These are phyloP conservation scores for Suhomyces anneliseae DNA, from an alignment of 1,139 yeast species.

Conservation along the genomic window DNA sequence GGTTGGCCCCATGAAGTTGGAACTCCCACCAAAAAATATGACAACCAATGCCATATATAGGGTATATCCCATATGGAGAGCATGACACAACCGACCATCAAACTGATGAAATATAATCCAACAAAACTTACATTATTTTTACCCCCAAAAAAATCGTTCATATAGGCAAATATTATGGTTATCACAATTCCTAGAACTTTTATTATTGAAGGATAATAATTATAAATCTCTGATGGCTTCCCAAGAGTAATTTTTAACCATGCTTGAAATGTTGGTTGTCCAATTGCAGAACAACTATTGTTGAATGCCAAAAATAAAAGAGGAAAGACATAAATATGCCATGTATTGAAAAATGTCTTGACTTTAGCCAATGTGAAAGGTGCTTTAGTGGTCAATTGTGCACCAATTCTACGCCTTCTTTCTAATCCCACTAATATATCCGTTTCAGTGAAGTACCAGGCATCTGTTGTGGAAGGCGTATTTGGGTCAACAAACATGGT, in stretches of 20 bases:
- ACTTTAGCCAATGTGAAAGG: constrained; percentile 41
- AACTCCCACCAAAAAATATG: constrained; percentile 16
- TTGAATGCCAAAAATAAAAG: constrained; percentile 17
- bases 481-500: constrained; percentile 43
- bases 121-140: constrained; percentile 14
- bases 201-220: constrained; percentile 47
- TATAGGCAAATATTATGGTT: constrained; percentile 15
- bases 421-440: constrained; percentile 39
- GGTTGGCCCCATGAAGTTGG: constrained; percentile 37
- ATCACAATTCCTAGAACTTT: constrained; percentile 13
- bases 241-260: constrained; percentile 50
- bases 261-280: constrained; percentile 51
- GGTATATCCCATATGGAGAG: constrained; percentile 19
- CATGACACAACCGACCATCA: constrained; percentile 15
- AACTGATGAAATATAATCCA: constrained; percentile 12
- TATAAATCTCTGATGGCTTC: constrained; percentile 42
- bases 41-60: constrained; percentile 16
- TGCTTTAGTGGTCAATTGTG: constrained; percentile 44
- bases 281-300: constrained; percentile 38
- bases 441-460: constrained; percentile 34
- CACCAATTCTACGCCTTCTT: constrained; percentile 46
- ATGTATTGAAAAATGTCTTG: constrained; percentile 43
- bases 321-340: constrained; percentile 40
- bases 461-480: constrained; percentile 42
- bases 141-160: constrained; percentile 18